Percentiles rank a stretch among this genome's conserved stretches.
Conservation (phyloP, 2,329 filamentous ascomycete species). For the Aureobasidium sp. region DNA sequence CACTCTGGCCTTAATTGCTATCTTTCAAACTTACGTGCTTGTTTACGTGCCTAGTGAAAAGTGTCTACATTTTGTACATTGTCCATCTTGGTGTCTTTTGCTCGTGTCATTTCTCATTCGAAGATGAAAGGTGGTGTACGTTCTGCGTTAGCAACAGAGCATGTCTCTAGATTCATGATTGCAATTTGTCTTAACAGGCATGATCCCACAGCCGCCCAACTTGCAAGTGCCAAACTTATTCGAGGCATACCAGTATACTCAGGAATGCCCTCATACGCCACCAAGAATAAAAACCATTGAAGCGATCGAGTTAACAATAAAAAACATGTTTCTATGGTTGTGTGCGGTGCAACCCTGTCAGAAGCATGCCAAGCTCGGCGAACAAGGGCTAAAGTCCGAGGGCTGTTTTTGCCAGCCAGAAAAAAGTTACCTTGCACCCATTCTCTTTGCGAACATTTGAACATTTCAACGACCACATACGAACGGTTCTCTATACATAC, state of each 20-base stretch:
- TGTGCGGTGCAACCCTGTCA: neutral
- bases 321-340: neutral
- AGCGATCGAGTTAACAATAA: neutral
- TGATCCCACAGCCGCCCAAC: neutral
- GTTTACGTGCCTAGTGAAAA: neutral
- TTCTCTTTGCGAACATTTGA: neutral
- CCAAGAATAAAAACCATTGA: neutral
- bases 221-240: accelerated
- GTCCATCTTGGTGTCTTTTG: neutral
- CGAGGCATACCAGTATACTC: neutral
- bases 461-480: neutral
- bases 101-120: too few relatives aligned
- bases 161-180: neutral
- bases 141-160: neutral
- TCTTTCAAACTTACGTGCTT: neutral
- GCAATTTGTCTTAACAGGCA: neutral
- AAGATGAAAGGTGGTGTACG: too few relatives aligned
- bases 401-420: neutral
- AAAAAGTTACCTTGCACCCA: neutral
- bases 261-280: neutral
- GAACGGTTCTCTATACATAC: too few relatives aligned
- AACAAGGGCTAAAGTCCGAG: neutral
- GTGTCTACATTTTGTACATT: neutral
- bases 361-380: neutral
- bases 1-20: neutral